phyloP scores from a whole-genome alignment of 2,329 filamentous ascomycete genomes.

The Periconia macrospinosa region DNA sequence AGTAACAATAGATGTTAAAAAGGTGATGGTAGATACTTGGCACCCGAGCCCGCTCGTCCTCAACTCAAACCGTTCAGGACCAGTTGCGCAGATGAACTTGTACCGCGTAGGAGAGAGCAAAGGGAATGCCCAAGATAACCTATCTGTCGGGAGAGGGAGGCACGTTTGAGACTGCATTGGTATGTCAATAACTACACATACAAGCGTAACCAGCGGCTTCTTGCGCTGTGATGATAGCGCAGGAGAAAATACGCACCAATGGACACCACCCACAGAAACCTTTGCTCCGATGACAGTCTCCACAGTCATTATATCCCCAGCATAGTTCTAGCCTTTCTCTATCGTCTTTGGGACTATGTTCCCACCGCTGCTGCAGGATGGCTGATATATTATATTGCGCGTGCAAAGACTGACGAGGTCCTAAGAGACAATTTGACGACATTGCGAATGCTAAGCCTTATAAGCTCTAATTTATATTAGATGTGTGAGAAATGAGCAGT shows the following conservation, averaged over 20 bases:
- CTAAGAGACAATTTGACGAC: conserved; percentile 17
- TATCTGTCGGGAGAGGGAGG: conserved; percentile 44
- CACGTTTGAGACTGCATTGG: conserved; percentile 44
- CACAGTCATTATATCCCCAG: conserved; percentile 40
- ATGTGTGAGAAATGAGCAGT: no score
- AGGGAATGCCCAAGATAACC: conserved; percentile 40
- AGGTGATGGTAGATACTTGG: conserved; percentile 50
- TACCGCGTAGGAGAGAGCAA: conserved; percentile 44
- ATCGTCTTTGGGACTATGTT: conserved; percentile 33
- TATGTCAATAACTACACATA: neutral
- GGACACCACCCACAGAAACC: conserved; percentile 50
- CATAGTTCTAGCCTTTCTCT: conserved; percentile 33
- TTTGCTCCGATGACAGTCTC: conserved; percentile 39
- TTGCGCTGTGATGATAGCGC: no score
- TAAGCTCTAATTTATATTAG: no score
- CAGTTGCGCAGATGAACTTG: conserved; percentile 39
- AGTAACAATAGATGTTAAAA: conserved; percentile 48
- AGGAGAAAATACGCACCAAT: conserved; percentile 31
- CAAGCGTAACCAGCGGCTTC: neutral
- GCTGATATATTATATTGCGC: conserved; percentile 23
- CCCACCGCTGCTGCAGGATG: conserved; percentile 25
- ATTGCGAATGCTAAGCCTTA: neutral
- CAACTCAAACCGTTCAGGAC: conserved; percentile 49
- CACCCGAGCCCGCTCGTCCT: conserved; percentile 49
- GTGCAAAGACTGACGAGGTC: conserved; percentile 3